Base-by-base conservation (phyloP, 768 basidiomycete species). In the Rubroboletus satanas region DNA sequence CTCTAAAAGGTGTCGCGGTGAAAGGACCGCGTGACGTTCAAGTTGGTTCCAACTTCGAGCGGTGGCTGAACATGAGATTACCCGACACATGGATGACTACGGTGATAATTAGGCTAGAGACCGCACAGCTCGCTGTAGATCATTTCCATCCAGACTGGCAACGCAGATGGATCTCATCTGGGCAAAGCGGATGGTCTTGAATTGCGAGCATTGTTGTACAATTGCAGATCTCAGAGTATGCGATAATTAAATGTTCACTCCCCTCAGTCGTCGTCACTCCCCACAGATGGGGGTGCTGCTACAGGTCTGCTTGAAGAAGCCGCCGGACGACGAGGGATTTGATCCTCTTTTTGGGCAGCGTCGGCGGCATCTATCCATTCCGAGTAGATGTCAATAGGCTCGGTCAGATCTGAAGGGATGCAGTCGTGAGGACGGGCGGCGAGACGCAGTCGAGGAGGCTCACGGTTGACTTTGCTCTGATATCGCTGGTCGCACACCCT, bases 301-400 rank as follows among this genome's bases (percentile, higher is more conserved):
- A 61, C 64, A 18, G 67, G 61, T 62, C 77, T 69, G 47, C 78
- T 79, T 0, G 88, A 90, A 28, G 76, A 78, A 35, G 70, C 67
- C 8, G 77, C 73, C 3, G 82, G 77, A 41, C 84, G 81, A 37
- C 83, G 81, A 33, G 74, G 67, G 26, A 74, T 65, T 5, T 77
- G 76, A 17, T 80, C 81, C 46, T 87, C 83, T 55, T 76, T 80
- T 67, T 90, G 86, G 33, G 89, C 90, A 9, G 87, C 85, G 67
- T 92, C 90, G 7, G 89, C 88, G 46, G 90, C 90, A 67, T 92
- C 90, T 58, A 93, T 90, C 91, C 91, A 93, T 66, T 91, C 89
- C 7, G 90, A 91, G 68, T 92, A 93, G 31, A 93, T 89, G 70
- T 93, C 91, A 53, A 93, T 84, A 15, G 91, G 83, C 61, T 93